phyloP scores from a whole-genome alignment of 2,329 filamentous ascomycete species.

The Fusarium globosum region DNA sequence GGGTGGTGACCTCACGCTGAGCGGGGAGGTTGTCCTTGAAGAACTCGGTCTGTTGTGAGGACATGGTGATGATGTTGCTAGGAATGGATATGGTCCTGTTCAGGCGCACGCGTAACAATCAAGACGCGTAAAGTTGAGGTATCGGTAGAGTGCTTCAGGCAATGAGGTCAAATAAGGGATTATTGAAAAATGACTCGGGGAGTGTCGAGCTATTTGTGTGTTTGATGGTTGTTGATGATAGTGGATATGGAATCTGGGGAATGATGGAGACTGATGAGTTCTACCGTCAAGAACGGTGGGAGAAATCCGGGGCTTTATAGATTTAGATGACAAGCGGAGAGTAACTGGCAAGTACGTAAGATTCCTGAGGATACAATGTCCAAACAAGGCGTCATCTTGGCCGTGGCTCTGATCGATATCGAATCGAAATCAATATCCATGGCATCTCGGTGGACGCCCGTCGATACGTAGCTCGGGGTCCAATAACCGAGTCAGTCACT shows the following conservation, averaged over 20 bases:
- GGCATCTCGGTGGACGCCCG: slow-evolving; percentile 31
- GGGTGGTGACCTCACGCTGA: slow-evolving; percentile 46
- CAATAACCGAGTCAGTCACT: slow-evolving; percentile 41
- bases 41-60: slow-evolving; percentile 38
- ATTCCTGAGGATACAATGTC: slow-evolving; percentile 33
- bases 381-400: slow-evolving; percentile 26
- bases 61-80: slow-evolving; percentile 18
- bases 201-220: slow-evolving; percentile 26
- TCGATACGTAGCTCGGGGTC: slow-evolving; percentile 36
- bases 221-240: slow-evolving; percentile 12
- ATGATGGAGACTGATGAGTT: slow-evolving; percentile 34
- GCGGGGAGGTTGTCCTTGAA: slow-evolving; percentile 41
- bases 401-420: slow-evolving; percentile 33
- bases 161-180: neutral
- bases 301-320: slow-evolving; percentile 49
- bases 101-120: slow-evolving; percentile 31
- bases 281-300: slow-evolving; percentile 57
- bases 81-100: slow-evolving; percentile 32
- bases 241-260: slow-evolving; percentile 35
- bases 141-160: neutral
- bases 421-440: slow-evolving; percentile 25
- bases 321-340: slow-evolving; percentile 24
- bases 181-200: slow-evolving; percentile 1
- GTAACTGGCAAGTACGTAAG: slow-evolving; percentile 16
- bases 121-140: slow-evolving; percentile 2